Evolutionary conservation across 2,329 filamentous ascomycete species (phyloP), one percentile per base, ranked within the genome.

Genomic region (Arthrobotrys entomopaga): DNA sequence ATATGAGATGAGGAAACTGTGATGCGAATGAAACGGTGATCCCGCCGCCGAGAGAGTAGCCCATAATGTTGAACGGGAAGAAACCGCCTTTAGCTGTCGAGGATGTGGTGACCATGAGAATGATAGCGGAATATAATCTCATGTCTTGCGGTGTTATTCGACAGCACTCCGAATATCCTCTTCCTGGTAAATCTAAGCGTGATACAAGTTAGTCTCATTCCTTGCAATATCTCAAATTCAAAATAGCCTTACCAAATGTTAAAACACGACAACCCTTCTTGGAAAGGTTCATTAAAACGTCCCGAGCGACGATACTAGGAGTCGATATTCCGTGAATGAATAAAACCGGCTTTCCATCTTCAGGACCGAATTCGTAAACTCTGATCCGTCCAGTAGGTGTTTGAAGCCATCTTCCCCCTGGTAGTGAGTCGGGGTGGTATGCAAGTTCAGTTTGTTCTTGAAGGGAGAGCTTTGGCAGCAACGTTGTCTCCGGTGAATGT

Each of bases 281-380:
- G 0, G 86, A 90, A 59, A 96, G 84, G 60, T 85, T 86, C 79
- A 87, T 84, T 13, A 90, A 90, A 40, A 95, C 80, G 48, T 86
- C 85, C 1, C 87, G 88, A 16, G 94, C 82, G 0, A 90, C 86
- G 54, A 93, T 83, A 75, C 88, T 89, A 0, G 92, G 92, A 4
- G 91, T 95, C 57, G 88, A 91, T 78, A 95, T 93, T 3, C 92
- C 92, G 80, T 94, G 92, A 15, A 96, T 82, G 24, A 96, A 82
- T 13, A 96, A 82, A 0, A 94, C 88, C 79, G 89, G 92, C 26
- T 87, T 85, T 0, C 91, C 91, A 40, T 85, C 82, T 70, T 87
- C 85, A 0, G 91, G 90, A 0, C 92, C 92, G 86, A 89, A 95
- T 83, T 96, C 92, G 80, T 92, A 94, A 2, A 91, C 88, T 52